Base-by-base conservation (phyloP, 2,329 filamentous ascomycete genomes). In the Cyclaneusma minus region DNA sequence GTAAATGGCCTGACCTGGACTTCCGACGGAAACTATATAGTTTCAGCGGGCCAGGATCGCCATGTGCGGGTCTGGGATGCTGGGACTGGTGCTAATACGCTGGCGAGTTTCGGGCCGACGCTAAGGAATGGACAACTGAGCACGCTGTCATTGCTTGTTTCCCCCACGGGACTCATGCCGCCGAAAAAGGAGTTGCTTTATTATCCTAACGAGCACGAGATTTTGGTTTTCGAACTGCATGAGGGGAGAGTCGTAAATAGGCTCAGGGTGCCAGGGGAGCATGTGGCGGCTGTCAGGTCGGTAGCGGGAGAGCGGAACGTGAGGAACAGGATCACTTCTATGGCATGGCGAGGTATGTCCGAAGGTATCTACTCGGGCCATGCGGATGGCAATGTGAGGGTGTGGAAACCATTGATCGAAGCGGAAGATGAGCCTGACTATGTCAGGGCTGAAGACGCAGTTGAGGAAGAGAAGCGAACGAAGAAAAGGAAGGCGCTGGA, bases 1-100 rank as follows among this genome's bases (percentile, higher is more conserved):
- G 83, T 91, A 2, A 94, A 93, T 34, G 81, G 80, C 1, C 56
- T 94, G 6, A 62, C 73, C 1, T 95, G 84, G 83, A 85, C 79
- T 1, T 73, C 82, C 32, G 74, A 83, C 43, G 83, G 83, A 1
- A 60, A 58, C 9, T 74, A 78, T 44, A 60, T 95, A 11, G 61
- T 94, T 8, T 83, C 79, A 1, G 67, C 80, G 2, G 85, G 84
- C 0, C 78, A 91, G 31, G 89, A 95, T 47, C 64, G 80, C 25
- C 69, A 77, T 6, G 75, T 95, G 35, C 68, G 85, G 4, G 80
- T 94, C 2, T 95, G 87, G 87, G 68, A 93, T 45, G 69, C 79
- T 2, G 62, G 62, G 0, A 81, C 70, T 0, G 83, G 84, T 3
- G 77, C 77, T 11, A 94, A 95, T 48, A 91, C 81, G 1, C 67